Base-by-base conservation (phyloP, 495 filamentous ascomycete species). In the Xylaria scruposa region DNA sequence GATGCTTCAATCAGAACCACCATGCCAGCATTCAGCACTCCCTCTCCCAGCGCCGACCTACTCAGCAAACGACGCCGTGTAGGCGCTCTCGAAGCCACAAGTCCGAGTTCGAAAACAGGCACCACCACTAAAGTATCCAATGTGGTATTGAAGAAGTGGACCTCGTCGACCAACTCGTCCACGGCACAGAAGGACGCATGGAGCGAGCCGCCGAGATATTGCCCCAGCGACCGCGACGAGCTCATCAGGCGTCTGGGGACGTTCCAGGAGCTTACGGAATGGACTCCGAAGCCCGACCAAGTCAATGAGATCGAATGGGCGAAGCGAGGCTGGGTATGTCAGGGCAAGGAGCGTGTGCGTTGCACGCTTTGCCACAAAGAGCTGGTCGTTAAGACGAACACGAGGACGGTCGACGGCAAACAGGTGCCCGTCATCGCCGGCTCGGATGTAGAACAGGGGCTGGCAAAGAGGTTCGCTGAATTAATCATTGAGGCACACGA, bases 221-320 rank as follows among this genome's bases (percentile, higher is more conserved):
- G 90, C 66, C 95, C 95, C 9, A 91, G 91, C 88, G 93, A 95
- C 78, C 92, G 95, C 63, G 90, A 90, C 38, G 89, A 90, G 71
- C 95, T 99, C 73, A 87, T 98, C 3, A 88, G 89, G 72, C 85
- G 96, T 26, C 83, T 99, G 56, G 91, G 91, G 72, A 96, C 95
- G 1, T 99, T 96, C 74, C 90, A 94, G 66, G 93, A 94, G 72
- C 90, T 98, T 54, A 94, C 94, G 70, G 88, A 92, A 77, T 99
- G 96, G 96, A 88, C 85, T 74, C 91, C 85, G 67, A 98, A 92
- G 83, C 93, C 96, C 4, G 85, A 92, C 13, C 81, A 84, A 46
- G 91, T 98, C 73, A 94, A 90, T 77, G 96, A 98, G 81, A 92
- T 98, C 7, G 90, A 93, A 80, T 99, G 97, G 97, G 94, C 95